Evolutionary conservation across 2,329 filamentous ascomycete genomes (phyloP).

Genomic region (Fusarium gaditjirri): DNA sequence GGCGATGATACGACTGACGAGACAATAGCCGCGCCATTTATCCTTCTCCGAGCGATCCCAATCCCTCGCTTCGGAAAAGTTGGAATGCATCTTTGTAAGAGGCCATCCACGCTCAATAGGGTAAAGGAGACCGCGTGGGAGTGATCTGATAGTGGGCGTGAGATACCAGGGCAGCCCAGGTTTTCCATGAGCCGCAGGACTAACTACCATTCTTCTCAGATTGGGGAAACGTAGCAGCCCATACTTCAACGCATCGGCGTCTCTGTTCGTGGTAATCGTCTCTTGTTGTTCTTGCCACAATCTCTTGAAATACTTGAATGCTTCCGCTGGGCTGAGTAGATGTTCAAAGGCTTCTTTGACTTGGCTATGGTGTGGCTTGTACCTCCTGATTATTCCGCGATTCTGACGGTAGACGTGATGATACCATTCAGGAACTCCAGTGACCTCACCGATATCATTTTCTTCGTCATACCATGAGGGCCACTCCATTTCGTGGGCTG

Average conservation of each 20-base stretch:
- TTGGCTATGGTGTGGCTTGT: not conserved
- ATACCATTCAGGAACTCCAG: not conserved
- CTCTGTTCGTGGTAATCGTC: constrained; percentile 43
- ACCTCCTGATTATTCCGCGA: accelerated
- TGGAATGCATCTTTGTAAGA: not conserved
- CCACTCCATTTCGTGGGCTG: not conserved
- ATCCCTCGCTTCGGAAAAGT: not conserved
- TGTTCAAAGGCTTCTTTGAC: not conserved
- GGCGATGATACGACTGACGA: constrained; percentile 43
- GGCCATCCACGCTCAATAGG: constrained; percentile 48
- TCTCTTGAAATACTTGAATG: constrained; percentile 47
- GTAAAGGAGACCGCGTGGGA: constrained; percentile 50
- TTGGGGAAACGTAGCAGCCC: constrained; percentile 43
- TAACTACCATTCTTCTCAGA: too few species aligned
- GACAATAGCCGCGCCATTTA: constrained; percentile 46
- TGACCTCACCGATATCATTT: not conserved
- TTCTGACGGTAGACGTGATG: not conserved
- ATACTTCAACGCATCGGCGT: constrained; percentile 48
- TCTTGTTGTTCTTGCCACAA: constrained; percentile 50
- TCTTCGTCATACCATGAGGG: not conserved
- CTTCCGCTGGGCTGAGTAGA: not conserved
- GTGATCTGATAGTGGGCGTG: constrained; percentile 38
- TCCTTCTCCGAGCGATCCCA: constrained; percentile 16
- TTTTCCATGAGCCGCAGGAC: constrained; percentile 45
- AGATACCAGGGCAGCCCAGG: constrained; percentile 51